Conservation (phyloP, 495 filamentous ascomycete species). For the Penicillium subrubescens region DNA sequence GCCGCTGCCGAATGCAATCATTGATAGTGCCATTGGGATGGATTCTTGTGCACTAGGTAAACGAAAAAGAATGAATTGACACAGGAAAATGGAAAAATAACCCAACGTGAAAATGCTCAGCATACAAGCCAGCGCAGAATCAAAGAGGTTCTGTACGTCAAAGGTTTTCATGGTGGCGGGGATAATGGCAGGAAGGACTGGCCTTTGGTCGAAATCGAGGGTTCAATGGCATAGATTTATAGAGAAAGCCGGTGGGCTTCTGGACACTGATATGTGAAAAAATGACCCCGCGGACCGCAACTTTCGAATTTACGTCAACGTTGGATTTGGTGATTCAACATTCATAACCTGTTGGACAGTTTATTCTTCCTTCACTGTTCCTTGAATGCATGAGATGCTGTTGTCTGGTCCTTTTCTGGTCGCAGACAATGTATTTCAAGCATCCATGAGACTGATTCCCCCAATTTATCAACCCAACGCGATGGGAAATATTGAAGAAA, state of each 20-base stretch:
- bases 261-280: too few species aligned
- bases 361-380: too few species aligned
- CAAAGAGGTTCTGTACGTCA: background rate
- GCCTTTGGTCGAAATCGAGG: background rate
- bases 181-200: background rate
- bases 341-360: too few species aligned
- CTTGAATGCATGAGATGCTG: too few species aligned
- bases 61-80: constrained; percentile 17
- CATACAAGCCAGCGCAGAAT: background rate
- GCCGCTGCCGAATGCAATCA: constrained; percentile 10
- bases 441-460: too few species aligned
- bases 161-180: background rate
- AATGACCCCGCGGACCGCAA: too few species aligned
- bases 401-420: too few species aligned
- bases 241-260: too few species aligned
- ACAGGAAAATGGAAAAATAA: constrained; percentile 15
- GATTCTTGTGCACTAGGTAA: constrained; percentile 6
- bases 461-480: background rate
- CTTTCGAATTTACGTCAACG: too few species aligned
- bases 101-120: constrained; percentile 14
- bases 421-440: too few species aligned
- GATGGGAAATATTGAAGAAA: constrained; percentile 1
- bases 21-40: constrained; percentile 13
- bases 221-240: too few species aligned
- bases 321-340: too few species aligned